These are phyloP conservation scores for Kalaharituber pfeilii DNA, from an alignment of 2,329 filamentous ascomycete genomes.

Conservation along the genomic window DNA sequence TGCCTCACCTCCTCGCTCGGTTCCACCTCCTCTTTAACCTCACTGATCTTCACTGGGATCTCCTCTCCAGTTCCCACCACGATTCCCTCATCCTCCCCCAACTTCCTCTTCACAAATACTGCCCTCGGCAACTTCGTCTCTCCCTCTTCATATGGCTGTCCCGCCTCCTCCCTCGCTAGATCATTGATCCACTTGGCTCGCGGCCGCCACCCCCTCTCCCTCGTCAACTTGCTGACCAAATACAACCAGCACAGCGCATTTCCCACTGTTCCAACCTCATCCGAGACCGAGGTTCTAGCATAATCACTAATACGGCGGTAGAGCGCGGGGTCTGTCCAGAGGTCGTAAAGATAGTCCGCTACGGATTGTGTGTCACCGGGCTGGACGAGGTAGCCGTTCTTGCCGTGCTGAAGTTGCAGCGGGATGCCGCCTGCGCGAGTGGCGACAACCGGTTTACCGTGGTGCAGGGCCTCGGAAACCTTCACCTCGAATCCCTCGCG, in stretches of 20 bases:
- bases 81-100: background rate
- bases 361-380: constrained; percentile 53
- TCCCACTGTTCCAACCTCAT: constrained; percentile 67
- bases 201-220: constrained; percentile 35
- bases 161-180: constrained; percentile 49
- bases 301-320: constrained; percentile 49
- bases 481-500: constrained; percentile 77
- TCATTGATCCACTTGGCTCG: constrained; percentile 55
- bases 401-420: constrained; percentile 52
- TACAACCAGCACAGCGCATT: constrained; percentile 64
- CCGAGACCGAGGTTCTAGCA: constrained; percentile 50
- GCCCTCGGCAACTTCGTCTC: constrained; percentile 39
- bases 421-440: constrained; percentile 64
- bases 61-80: background rate
- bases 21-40: background rate
- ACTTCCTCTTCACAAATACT: background rate
- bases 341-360: constrained; percentile 45
- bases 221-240: constrained; percentile 47
- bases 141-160: constrained; percentile 37
- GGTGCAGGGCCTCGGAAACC: constrained; percentile 66
- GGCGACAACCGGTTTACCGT: constrained; percentile 60
- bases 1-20: background rate
- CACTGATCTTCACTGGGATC: background rate
- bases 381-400: constrained; percentile 58
- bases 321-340: constrained; percentile 48